These are phyloP conservation scores for Colletotrichum australisinense DNA, from an alignment of 2,329 filamentous ascomycete genomes.

Conservation along the genomic window DNA sequence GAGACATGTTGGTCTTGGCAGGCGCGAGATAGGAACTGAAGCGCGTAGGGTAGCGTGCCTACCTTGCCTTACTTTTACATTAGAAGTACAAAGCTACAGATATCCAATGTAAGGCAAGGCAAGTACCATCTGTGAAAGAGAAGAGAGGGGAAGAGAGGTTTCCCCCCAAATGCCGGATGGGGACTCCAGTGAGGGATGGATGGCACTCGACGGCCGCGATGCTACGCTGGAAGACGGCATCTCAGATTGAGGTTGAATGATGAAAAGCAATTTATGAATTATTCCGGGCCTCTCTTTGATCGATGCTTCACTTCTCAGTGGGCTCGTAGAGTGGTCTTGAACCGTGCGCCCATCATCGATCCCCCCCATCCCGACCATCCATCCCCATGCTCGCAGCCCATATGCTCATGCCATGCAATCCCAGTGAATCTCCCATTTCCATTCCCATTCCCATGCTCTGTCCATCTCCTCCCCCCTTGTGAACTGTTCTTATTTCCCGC, in stretches of 20 bases:
- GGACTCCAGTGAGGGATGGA: background rate
- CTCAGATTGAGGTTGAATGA: background rate
- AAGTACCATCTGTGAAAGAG: background rate
- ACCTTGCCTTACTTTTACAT: too few species aligned
- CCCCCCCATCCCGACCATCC: too few species aligned
- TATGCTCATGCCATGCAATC: background rate
- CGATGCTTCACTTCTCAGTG: background rate
- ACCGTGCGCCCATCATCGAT: conserved; percentile 12
- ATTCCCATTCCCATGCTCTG: conserved; percentile 3
- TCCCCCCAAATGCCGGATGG: background rate
- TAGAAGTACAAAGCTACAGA: too few species aligned
- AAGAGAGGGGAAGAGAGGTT: background rate
- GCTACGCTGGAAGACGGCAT: background rate
- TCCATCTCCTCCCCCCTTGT: background rate
- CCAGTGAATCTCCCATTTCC: background rate
- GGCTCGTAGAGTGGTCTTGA: conserved; percentile 15
- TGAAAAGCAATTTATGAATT: background rate
- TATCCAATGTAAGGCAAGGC: too few species aligned
- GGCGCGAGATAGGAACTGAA: background rate
- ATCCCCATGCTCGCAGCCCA: background rate
- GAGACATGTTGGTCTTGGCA: background rate
- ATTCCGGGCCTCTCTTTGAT: background rate
- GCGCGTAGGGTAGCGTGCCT: background rate
- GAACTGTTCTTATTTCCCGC: conserved; percentile 6
- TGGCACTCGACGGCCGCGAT: background rate